Evolutionary conservation across 345 rosid species (phyloP), one percentile per base, ranked within the genome.

Genomic region (Moringa oleifera): DNA sequence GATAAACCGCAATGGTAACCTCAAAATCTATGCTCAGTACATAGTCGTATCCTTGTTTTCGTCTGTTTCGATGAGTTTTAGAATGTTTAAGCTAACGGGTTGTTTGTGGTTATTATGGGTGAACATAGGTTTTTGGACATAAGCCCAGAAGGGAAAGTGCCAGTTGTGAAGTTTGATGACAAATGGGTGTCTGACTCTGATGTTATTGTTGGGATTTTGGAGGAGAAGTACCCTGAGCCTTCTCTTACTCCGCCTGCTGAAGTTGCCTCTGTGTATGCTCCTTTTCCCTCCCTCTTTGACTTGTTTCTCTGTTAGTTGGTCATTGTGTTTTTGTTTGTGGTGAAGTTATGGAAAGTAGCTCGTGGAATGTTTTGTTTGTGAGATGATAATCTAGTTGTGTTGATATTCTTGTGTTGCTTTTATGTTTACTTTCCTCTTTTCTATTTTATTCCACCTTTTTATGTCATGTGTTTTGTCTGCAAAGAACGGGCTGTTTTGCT

Each of bases 171-270:
- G 79, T 58, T 85, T 51, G 90, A 91, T 69, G 85, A 77, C 66
- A 85, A 87, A 65, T 95, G 96, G 96, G 86, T 89, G 51, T 1
- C 89, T 64, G 98, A 91, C 61, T 91, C 99, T 36, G 96, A 91
- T 71, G 81, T 89, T 57, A 84, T 91, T 66, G 94, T 81, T 68
- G 83, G 78, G 23, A 72, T 91, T 37, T 66, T 95, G 37, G 96
- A 95, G 63, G 90, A 91, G 79, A 95, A 87, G 67, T 81, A 73
- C 55, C 97, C 96, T n/a, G 87, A 83, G 46, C 91, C 85, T 25
- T 62, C 95, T 55, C 89, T 89, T 18, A 74, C 67, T 51, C 70
- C 90, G 23, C 91, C 96, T 62, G 68, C 88, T 55, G 76, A 81
- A 36, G 68, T 87, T 67, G 83, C 87, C 72, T 65, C 91, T 49